phyloP scores from a whole-genome alignment of 2,329 filamentous ascomycete species.

The Fusarium luffae region DNA sequence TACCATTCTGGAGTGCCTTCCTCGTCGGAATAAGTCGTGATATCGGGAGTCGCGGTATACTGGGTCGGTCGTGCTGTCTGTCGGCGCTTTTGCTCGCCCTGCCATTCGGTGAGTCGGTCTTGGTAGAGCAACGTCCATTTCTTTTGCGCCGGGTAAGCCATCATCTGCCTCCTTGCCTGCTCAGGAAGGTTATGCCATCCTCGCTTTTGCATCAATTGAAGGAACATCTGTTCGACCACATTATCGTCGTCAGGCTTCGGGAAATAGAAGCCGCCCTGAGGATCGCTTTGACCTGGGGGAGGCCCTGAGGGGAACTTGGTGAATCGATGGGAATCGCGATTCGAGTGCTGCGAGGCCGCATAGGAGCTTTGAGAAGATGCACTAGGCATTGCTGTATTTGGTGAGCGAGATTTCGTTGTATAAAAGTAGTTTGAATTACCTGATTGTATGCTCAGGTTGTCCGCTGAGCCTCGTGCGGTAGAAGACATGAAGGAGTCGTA shows the following conservation, averaged over 20 bases:
- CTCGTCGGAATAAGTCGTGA: constrained; percentile 85
- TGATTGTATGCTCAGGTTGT: constrained; percentile 68
- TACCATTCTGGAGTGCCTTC: constrained; percentile 99
- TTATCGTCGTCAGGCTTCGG: constrained; percentile 82
- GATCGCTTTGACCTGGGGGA: constrained; percentile 47
- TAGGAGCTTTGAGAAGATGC: constrained; percentile 68
- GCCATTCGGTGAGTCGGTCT: constrained; percentile 91
- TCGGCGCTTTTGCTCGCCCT: constrained; percentile 91
- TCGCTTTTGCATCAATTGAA: constrained; percentile 95
- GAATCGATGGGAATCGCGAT: constrained; percentile 60
- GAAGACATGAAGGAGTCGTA: constrained; percentile 72
- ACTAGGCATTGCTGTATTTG: constrained; percentile 62
- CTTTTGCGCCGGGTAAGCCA: constrained; percentile 91
- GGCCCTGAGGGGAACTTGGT: constrained; percentile 61
- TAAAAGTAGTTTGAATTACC: constrained; percentile 61
- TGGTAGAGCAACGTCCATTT: constrained; percentile 99
- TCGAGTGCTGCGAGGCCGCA: constrained; percentile 57
- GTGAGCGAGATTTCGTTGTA: constrained; percentile 48
- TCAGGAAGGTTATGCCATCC: constrained; percentile 98
- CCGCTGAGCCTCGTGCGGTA: constrained; percentile 67
- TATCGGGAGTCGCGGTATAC: constrained; percentile 74
- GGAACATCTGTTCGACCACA: constrained; percentile 89
- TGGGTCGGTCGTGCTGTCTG: constrained; percentile 78
- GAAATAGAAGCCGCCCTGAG: constrained; percentile 68
- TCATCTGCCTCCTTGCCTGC: constrained; percentile 93